Percentiles rank a stretch among this genome's conserved stretches.
Conservation (phyloP, 1,284 basidiomycete genomes). For the Neonothopanus nambi region DNA sequence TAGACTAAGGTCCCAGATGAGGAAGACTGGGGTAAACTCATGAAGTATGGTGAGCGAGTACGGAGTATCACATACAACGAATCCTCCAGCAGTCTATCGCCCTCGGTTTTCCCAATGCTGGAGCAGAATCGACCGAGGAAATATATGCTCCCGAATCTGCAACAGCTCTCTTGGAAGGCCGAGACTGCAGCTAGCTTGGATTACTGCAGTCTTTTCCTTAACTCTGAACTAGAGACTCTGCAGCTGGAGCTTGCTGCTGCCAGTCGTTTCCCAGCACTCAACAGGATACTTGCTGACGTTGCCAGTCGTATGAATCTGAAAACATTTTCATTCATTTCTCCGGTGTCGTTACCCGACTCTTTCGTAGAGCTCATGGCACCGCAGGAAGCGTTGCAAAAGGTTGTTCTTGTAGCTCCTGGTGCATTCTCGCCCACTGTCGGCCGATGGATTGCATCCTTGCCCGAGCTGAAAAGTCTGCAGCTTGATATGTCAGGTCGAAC, state of each 20-base stretch:
- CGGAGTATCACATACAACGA: constrained; percentile 70
- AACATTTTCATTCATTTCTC: constrained; percentile 67
- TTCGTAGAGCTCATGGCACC: constrained; percentile 63
- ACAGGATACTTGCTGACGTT: constrained; percentile 61
- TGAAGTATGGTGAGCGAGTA: constrained; percentile 66
- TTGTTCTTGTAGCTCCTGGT: constrained; percentile 68
- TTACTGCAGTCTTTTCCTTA: constrained; percentile 62
- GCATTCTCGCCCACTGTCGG: constrained; percentile 67
- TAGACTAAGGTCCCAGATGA: constrained; percentile 61
- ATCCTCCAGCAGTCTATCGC: constrained; percentile 56
- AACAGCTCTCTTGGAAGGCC: constrained; percentile 68
- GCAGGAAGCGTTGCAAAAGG: constrained; percentile 59
- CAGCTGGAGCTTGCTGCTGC: constrained; percentile 56
- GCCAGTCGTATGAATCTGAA: constrained; percentile 59
- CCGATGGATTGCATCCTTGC: constrained; percentile 63
- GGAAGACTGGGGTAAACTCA: constrained; percentile 65
- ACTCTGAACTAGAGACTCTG: constrained; percentile 56
- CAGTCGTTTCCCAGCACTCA: constrained; percentile 54
- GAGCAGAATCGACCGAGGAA: constrained; percentile 59
- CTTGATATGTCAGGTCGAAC: constrained; percentile 70
- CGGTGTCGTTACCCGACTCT: constrained; percentile 65
- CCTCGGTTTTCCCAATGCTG: constrained; percentile 64
- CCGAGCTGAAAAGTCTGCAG: constrained; percentile 58
- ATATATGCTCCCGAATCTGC: constrained; percentile 68
- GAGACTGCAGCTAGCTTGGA: constrained; percentile 65